Percentiles rank a stretch among this genome's conserved stretches.
phyloP scores from a whole-genome alignment of 2,329 filamentous ascomycete species.

The Colletotrichum sp. region DNA sequence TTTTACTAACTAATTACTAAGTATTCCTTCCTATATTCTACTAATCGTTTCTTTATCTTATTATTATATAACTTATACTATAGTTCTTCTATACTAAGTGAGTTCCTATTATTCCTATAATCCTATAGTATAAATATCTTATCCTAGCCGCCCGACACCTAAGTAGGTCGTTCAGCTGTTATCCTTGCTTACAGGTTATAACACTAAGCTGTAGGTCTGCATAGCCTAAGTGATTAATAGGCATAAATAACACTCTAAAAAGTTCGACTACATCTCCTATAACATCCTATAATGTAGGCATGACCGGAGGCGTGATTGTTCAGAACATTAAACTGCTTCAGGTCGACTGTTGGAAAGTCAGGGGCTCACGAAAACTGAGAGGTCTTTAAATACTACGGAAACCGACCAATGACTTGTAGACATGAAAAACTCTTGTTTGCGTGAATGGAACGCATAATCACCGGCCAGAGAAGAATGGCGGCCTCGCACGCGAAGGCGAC shows the following conservation, averaged over 20 bases:
- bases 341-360: neutral
- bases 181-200: no score
- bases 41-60: no score
- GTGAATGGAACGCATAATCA: neutral
- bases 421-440: neutral
- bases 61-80: no score
- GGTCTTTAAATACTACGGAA: neutral
- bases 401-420: neutral
- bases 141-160: no score
- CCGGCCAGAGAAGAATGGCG: neutral
- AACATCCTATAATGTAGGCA: neutral
- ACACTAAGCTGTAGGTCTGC: neutral
- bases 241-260: neutral
- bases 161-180: no score
- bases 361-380: neutral
- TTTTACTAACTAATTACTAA: no score
- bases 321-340: neutral
- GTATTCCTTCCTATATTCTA: no score
- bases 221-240: neutral
- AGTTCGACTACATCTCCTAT: neutral
- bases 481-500: neutral
- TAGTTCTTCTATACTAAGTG: no score
- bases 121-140: no score
- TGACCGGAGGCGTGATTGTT: neutral
- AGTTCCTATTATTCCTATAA: no score